Conservation (phyloP, 2,329 filamentous ascomycete genomes). For the Diaporthe destruens region DNA sequence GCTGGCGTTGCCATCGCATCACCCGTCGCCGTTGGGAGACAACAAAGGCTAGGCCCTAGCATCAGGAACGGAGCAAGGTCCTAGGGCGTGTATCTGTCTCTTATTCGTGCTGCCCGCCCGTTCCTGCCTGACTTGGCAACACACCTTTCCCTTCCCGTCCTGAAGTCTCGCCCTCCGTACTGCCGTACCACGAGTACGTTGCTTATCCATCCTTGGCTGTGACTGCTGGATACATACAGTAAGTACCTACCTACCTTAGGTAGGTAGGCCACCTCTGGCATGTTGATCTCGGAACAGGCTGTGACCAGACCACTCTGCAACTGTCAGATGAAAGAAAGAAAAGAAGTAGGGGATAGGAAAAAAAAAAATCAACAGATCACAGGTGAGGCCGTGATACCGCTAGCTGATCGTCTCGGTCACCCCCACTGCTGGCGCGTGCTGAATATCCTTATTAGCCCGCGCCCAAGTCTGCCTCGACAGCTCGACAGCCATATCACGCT, state of each 20-base stretch:
- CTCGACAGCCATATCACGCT: conserved; percentile 14
- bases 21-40: conserved; percentile 17
- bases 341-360: too few species aligned
- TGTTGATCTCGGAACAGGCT: neutral
- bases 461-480: neutral
- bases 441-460: conserved; percentile 4
- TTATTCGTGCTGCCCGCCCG: conserved; percentile 32
- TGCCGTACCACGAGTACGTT: neutral
- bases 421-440: conserved; percentile 3
- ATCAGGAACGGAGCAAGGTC: conserved; percentile 19
- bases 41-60: conserved; percentile 16
- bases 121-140: conserved; percentile 23
- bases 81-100: conserved; percentile 28
- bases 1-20: neutral
- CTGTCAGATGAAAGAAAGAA: neutral
- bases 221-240: neutral
- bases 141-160: conserved; percentile 20
- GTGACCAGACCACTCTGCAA: neutral
- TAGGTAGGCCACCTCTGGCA: conserved; percentile 7
- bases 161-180: too few species aligned
- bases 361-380: neutral
- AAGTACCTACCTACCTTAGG: too few species aligned
- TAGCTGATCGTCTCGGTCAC: conserved; percentile 3
- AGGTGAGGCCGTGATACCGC: neutral
- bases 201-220: neutral